Evolutionary conservation across 768 basidiomycete species (phyloP), one percentile per base, ranked within the genome.

Genomic region (Boletus tomentosulus): DNA sequence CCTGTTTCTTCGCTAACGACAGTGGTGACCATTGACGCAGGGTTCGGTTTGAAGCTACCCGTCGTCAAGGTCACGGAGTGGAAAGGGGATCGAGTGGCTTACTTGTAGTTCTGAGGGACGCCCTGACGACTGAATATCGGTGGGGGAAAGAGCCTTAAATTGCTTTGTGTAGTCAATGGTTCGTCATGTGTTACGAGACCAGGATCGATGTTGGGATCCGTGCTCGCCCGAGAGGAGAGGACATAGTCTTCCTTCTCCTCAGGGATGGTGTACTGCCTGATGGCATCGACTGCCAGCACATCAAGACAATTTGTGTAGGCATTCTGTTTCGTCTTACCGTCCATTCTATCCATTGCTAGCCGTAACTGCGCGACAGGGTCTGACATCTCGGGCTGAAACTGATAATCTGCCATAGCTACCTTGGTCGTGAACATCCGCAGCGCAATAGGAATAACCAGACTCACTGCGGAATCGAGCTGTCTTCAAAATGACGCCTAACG

Each of bases 391-490:
- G 92, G 92, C 56, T 85, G 80, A 69, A 85, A 97, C 69, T 97
- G 94, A 66, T 84, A 97, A 68, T 98, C 96, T 37, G 86, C 90
- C 89, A 98, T 92, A 53, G 85, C 96, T 98, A 53, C 31, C 51
- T 33, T 50, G 22, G n/a, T 28, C 31, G 46, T 63, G 44, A 54
- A 48, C 6, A 33, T n/a, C 15, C 11, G 10, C 35, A 31, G n/a
- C 7, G 41, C 8, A 22, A 24, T 12, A 7, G 6, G 22, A 51
- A 42, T n/a, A 34, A 38, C 46, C 22, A 24, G 50, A 76, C 87
- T 71, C 64, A 95, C 96, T 87, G 72, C 95, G 81, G 73, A 98
- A 98, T 50, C 96, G 79, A 48, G 84, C 87, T 4, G 92, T 91
- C 72, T 88, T 92, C 0, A 83, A 75, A n/a, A 89, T 76, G 12